A percentile compares a stretch with the other conserved stretches of the same genome.
Evolutionary conservation across 768 basidiomycete species (phyloP).

Genomic region (Gelatoporia subvermispora): DNA sequence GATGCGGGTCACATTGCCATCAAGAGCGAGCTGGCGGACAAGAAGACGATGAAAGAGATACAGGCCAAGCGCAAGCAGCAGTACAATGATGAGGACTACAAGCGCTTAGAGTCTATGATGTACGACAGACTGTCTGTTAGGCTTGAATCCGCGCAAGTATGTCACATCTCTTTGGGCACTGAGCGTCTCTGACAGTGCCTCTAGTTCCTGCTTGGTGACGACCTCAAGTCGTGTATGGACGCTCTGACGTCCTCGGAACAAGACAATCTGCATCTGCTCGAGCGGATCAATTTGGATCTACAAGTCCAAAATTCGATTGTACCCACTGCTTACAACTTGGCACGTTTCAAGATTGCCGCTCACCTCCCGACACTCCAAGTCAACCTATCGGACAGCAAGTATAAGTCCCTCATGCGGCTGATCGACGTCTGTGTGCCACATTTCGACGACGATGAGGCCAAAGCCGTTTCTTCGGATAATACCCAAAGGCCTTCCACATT

Average conservation of each 20-base stretch:
- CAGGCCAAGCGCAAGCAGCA: conserved; percentile 78
- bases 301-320: conserved; percentile 92
- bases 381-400: conserved; percentile 88
- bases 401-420: conserved; percentile 87
- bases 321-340: conserved; percentile 71
- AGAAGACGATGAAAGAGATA: conserved; percentile 71
- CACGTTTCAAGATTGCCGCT: conserved; percentile 88
- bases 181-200: conserved; percentile 6
- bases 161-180: conserved; percentile 3
- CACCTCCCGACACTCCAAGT: conserved; percentile 82
- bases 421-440: conserved; percentile 88
- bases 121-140: conserved; percentile 86
- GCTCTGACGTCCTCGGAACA: conserved; percentile 59
- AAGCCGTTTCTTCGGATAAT: background rate
- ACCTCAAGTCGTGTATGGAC: conserved; percentile 73
- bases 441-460: conserved; percentile 41
- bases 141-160: conserved; percentile 86
- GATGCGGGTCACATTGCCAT: conserved; percentile 97
- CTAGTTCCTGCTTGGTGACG: conserved; percentile 86
- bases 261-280: conserved; percentile 79
- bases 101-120: conserved; percentile 84
- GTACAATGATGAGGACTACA: conserved; percentile 85
- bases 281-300: conserved; percentile 87
- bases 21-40: conserved; percentile 83
- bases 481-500: conserved; percentile 32